A percentile compares a stretch with the other conserved stretches of the same genome.
Conservation (phyloP, 768 basidiomycete genomes). For the Clitopilus passeckerianus region DNA sequence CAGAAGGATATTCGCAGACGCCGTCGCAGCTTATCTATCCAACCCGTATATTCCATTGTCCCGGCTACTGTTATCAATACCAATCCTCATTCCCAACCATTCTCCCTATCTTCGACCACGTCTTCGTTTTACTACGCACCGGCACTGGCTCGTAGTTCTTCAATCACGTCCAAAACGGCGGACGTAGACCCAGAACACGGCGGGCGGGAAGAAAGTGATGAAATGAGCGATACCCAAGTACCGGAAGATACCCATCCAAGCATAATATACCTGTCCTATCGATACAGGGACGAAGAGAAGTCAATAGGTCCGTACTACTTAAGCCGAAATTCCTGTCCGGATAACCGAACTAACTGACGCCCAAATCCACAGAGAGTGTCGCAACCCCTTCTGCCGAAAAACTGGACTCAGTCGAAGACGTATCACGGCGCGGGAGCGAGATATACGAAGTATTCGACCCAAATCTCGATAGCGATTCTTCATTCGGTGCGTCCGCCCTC, state of each 20-base stretch:
- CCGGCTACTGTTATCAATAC: neutral
- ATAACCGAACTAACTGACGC: neutral
- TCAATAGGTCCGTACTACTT: conserved; percentile 19
- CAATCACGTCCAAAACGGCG: neutral
- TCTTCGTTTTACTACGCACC: neutral
- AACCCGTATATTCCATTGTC: neutral
- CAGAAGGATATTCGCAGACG: neutral
- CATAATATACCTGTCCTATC: conserved; percentile 17
- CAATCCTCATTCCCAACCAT: neutral
- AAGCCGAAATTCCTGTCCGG: neutral
- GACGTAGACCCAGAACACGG: conserved; percentile 4
- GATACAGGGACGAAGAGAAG: conserved; percentile 24
- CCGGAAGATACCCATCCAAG: conserved; percentile 19
- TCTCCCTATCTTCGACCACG: neutral
- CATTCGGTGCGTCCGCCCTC: conserved; percentile 7
- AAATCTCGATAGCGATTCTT: conserved; percentile 26
- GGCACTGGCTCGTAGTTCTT: neutral
- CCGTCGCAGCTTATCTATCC: neutral
- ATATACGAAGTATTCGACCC: conserved; percentile 29
- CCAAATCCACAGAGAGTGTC: conserved; percentile 10
- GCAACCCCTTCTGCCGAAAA: conserved; percentile 7
- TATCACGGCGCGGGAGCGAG: conserved; percentile 13
- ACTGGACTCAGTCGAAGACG: neutral
- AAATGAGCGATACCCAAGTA: conserved; percentile 26
- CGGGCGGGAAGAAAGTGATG: conserved; percentile 24